Base-by-base conservation (phyloP, 257 asterid genomes). In the Ocimum tenuiflorum region DNA sequence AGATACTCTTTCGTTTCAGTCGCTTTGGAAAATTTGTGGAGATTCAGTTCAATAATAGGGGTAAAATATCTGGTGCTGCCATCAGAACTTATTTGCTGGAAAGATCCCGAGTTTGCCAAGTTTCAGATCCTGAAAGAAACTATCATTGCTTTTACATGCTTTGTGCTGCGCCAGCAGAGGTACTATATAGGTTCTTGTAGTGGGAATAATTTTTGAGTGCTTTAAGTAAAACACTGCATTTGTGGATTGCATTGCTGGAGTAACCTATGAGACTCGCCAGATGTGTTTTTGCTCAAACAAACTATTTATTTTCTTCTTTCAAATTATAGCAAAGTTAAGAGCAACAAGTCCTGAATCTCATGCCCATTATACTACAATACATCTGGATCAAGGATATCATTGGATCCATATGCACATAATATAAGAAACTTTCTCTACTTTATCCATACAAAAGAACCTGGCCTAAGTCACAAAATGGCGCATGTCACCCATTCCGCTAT, bases 21-120 rank as follows among this genome's bases (percentile, higher is more conserved):
- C 97, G 97, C 61, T 91, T 91, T 31, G 97, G 97, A 35, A 91
- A 91, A 71, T 91, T 91, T 80, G 97, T 91, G 67, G 97, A 91
- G 89, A 72, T 88, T 62, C 97, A 91, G 84, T 91, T 91, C 76
- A 87, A 91, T 73, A 38, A 60, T 29, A 68, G 65, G 52, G 91
- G 91, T 36, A 84, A 85, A 73, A 91, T 91, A 35, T 88, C 96
- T 4, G 97, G 97, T 70, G 97, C 97, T 27, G 97, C 97, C 47
- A 91, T 91, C 71, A 83, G 94, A 80, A 91, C 97, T 36, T 91
- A 91, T 81, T 81, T 91, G 76, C 80, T 91, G 80, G 97, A 91
- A 80, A 81, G 96, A 72, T 91, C 97, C 3, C 96, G 97, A 36
- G 97, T 91, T 65, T 86, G 94, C 70, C 97, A 88, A 80, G 81